These are phyloP conservation scores for Scleroderma bovista DNA, from an alignment of 768 basidiomycete species.

Conservation along the genomic window DNA sequence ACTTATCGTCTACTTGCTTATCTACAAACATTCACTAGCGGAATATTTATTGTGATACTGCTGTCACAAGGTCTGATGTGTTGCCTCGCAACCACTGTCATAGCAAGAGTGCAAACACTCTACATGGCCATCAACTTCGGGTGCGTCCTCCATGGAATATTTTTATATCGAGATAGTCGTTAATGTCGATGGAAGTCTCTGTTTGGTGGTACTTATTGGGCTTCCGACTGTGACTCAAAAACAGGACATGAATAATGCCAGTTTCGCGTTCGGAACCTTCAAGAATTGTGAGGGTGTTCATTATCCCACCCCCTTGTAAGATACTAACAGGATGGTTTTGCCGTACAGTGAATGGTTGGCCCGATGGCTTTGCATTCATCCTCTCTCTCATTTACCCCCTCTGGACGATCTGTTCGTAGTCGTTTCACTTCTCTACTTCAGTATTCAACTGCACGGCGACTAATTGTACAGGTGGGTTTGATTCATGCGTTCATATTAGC, in stretches of 20 bases:
- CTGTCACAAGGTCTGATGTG: background rate
- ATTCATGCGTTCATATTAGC: slow-evolving; percentile 49
- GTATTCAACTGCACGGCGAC: background rate
- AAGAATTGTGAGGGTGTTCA: slow-evolving; percentile 40
- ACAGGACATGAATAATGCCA: slow-evolving; percentile 53
- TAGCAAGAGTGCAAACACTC: background rate
- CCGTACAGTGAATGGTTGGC: slow-evolving; percentile 36
- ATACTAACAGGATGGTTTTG: background rate
- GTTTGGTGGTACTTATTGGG: slow-evolving; percentile 62
- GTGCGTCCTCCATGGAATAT: slow-evolving; percentile 6
- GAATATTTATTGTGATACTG: background rate
- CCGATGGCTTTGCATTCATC: slow-evolving; percentile 45
- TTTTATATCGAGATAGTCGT: slow-evolving; percentile 1
- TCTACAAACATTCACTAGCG: background rate
- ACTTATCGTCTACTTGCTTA: background rate
- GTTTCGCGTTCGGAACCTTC: slow-evolving; percentile 58
- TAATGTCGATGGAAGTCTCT: slow-evolving; percentile 43
- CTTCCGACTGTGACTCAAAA: slow-evolving; percentile 59
- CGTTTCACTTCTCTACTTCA: background rate
- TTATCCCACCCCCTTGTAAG: background rate
- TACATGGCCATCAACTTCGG: background rate
- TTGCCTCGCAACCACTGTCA: background rate
- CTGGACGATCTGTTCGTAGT: slow-evolving; percentile 38
- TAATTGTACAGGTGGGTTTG: slow-evolving; percentile 33
- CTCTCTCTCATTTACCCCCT: slow-evolving; percentile 46